A percentile compares a stretch with the other conserved stretches of the same genome.
These are phyloP conservation scores for Ophiostoma tasmaniense DNA, from an alignment of 2,329 filamentous ascomycete species.

Conservation along the genomic window DNA sequence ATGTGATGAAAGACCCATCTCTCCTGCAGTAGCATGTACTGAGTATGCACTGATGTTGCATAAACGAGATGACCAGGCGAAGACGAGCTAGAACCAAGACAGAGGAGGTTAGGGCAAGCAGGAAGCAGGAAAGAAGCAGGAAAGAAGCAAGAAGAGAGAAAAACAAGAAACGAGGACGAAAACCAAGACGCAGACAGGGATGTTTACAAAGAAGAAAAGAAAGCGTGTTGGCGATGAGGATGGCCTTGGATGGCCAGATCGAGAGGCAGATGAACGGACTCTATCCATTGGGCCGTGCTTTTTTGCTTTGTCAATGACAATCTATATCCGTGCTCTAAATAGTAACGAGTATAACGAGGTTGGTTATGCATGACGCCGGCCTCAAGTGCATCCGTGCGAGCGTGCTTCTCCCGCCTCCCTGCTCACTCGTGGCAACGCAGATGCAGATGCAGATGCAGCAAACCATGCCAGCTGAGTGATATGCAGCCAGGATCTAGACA, in stretches of 20 bases:
- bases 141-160: background rate
- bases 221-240: background rate
- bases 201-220: background rate
- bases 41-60: background rate
- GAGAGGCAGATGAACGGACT: background rate
- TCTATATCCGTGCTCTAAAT: background rate
- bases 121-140: background rate
- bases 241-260: background rate
- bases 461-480: background rate
- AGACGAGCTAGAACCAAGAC: background rate
- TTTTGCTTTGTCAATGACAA: too few species aligned
- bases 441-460: background rate
- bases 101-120: background rate
- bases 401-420: background rate
- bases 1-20: background rate
- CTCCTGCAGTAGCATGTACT: background rate
- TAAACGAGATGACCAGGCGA: background rate
- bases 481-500: constrained; percentile 1
- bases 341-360: background rate
- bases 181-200: background rate
- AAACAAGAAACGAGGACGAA: background rate
- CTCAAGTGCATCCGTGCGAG: background rate
- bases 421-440: background rate
- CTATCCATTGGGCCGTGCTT: too few species aligned
- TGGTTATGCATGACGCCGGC: background rate